Evolutionary conservation across 768 basidiomycete genomes (phyloP), one percentile per base, ranked within the genome.

Genomic region (Xerocomus spinulosus): DNA sequence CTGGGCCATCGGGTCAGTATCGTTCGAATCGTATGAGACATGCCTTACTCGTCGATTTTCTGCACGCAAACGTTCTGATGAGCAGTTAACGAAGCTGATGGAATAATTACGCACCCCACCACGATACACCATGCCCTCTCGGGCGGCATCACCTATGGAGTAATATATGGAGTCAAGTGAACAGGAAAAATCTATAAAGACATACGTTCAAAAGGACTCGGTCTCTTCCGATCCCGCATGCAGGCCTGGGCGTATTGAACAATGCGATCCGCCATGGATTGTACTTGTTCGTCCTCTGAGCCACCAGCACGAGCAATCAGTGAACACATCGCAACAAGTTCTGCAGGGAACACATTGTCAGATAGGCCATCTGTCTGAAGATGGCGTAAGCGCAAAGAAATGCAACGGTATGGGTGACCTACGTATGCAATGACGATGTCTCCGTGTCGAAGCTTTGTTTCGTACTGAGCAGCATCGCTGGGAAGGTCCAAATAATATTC

Each of bases 31-130:
- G 21, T 36, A 42, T 24, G n/a, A 44, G 38, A 18, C 21, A 23
- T 9, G 5, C 69, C 85, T 66, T 56, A 89, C 87, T 90, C 88
- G 55, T 91, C 87, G 39, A 81, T 63, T 81, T 91, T 90, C 87
- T 90, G 44, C 26, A 44, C 2, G 32, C 20, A 34, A 24, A 37
- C 4, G n/a, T 32, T 40, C 9, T 28, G 3, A 38, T 61, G 23
- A 55, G 49, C 44, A 53, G 14, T 14, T 46, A n/a, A n/a, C n/a
- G n/a, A n/a, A n/a, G n/a, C n/a, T n/a, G n/a, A n/a, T n/a, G n/a
- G n/a, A n/a, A 4, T 17, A 32, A 29, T n/a, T 32, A 80, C 87
- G 67, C 61, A 90, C 87, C 59, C 87, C 87, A 57, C 87, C 87
- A 56, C 74, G 72, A 65, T 79, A 87, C 49, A 73, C 70, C 69